Conservation (phyloP, 2,329 filamentous ascomycete genomes). For the Incumbomyces delicatus region DNA sequence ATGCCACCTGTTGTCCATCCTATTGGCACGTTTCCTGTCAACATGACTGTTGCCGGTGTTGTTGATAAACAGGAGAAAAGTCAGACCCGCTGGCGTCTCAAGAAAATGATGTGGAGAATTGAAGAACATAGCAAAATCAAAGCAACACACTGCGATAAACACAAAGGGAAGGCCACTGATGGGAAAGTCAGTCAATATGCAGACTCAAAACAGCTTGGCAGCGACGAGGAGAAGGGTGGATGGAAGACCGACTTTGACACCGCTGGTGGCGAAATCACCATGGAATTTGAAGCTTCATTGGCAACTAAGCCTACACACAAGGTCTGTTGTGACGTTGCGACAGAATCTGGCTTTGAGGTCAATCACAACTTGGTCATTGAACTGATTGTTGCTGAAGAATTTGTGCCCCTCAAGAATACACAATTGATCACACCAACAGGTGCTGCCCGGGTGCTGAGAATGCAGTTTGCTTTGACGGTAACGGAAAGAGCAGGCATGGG, state of each 20-base stretch:
- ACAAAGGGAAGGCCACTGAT: constrained; percentile 55
- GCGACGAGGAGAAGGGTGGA: constrained; percentile 70
- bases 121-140: constrained; percentile 76
- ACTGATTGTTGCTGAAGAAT: constrained; percentile 89
- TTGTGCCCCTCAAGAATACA: constrained; percentile 58
- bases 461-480: constrained; percentile 76
- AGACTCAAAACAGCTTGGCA: constrained; percentile 67
- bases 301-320: constrained; percentile 45
- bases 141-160: constrained; percentile 69
- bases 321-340: constrained; percentile 68
- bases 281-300: constrained; percentile 63
- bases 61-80: constrained; percentile 59
- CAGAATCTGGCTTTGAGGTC: constrained; percentile 64
- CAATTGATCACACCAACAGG: constrained; percentile 76
- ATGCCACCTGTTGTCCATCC: constrained; percentile 78
- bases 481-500: constrained; percentile 79
- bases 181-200: constrained; percentile 64
- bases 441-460: constrained; percentile 78
- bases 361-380: constrained; percentile 82
- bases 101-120: constrained; percentile 85
- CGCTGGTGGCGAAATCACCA: constrained; percentile 64
- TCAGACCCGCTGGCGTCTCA: constrained; percentile 77
- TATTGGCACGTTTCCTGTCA: constrained; percentile 68
- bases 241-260: constrained; percentile 76
- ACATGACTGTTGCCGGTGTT: constrained; percentile 77